phyloP scores from a whole-genome alignment of 139 green algal species.

The Chlamydomonas sphaeroides region DNA sequence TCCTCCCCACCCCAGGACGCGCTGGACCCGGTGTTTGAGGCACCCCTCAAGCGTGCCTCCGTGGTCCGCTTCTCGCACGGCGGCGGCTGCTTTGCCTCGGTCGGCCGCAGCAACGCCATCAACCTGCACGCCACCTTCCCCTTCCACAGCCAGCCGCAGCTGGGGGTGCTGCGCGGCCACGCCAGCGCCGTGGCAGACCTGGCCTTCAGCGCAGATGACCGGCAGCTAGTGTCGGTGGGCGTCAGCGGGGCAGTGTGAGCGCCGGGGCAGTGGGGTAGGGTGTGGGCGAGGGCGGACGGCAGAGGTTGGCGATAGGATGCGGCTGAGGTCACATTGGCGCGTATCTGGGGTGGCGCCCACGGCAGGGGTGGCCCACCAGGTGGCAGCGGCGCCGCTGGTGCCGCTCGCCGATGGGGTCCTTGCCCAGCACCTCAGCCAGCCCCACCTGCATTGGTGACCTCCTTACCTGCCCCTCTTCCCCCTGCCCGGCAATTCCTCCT shows the following conservation, averaged over 20 bases:
- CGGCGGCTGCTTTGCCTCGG: slow-evolving; percentile 59
- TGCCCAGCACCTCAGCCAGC: no score
- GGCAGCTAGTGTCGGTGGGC: slow-evolving; percentile 58
- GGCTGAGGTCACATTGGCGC: no score
- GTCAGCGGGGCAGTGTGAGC: slow-evolving; percentile 58
- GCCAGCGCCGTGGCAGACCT: slow-evolving; percentile 54
- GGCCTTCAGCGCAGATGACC: slow-evolving; percentile 54
- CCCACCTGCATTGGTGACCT: no score
- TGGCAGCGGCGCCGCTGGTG: no score
- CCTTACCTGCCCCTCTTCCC: neutral
- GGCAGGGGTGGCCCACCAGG: no score
- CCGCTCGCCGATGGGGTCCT: no score
- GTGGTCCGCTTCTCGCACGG: slow-evolving; percentile 60
- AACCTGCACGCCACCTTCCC: slow-evolving; percentile 38
- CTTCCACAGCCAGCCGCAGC: slow-evolving; percentile 32
- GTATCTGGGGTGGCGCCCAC: no score
- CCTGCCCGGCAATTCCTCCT: neutral
- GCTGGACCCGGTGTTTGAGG: slow-evolving; percentile 45
- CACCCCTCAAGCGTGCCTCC: slow-evolving; percentile 58
- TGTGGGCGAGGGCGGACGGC: neutral
- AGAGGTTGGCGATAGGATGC: no score
- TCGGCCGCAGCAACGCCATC: slow-evolving; percentile 62
- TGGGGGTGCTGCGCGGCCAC: slow-evolving; percentile 57
- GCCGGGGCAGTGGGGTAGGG: neutral
- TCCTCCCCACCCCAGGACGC: slow-evolving; percentile 36